Evolutionary conservation across 495 filamentous ascomycete genomes (phyloP).

Genomic region (Amphirosellinia nigrospora): DNA sequence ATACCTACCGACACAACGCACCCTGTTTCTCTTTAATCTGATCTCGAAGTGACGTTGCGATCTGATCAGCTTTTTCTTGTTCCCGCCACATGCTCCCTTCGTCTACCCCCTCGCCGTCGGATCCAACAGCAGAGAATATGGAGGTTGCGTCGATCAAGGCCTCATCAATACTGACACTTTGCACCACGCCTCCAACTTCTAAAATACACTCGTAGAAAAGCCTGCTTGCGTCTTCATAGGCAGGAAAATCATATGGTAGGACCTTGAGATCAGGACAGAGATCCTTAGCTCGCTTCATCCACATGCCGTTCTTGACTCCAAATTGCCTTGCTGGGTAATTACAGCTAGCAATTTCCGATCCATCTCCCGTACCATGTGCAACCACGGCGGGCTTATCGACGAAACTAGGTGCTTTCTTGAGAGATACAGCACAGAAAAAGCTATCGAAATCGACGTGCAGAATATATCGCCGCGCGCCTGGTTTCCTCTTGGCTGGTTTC

Average conservation of each 20-base stretch:
- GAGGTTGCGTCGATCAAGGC: constrained; percentile 80
- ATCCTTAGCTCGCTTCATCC: constrained; percentile 90
- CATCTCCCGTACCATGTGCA: constrained; percentile 81
- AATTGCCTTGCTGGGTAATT: constrained; percentile 88
- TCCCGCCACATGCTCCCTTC: constrained; percentile 82
- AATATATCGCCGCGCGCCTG: constrained; percentile 78
- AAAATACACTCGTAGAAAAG: constrained; percentile 86
- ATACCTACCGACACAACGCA: constrained; percentile 96
- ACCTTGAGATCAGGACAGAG: constrained; percentile 85
- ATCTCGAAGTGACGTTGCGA: constrained; percentile 70
- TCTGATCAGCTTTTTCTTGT: constrained; percentile 77
- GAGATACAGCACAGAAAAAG: constrained; percentile 94
- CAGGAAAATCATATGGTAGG: constrained; percentile 90
- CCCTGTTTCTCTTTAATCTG: constrained; percentile 72
- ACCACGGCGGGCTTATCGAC: constrained; percentile 85
- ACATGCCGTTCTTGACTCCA: constrained; percentile 97
- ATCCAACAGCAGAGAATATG: constrained; percentile 70
- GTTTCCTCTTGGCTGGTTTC: constrained; percentile 48
- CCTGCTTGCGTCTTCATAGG: constrained; percentile 89
- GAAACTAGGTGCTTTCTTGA: constrained; percentile 75
- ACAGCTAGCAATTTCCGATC: constrained; percentile 95
- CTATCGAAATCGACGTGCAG: constrained; percentile 97
- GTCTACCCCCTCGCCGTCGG: constrained; percentile 67
- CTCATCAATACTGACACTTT: constrained; percentile 97
- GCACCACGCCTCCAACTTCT: constrained; percentile 78